These are phyloP conservation scores for Aspergillus viridinutans DNA, from an alignment of 2,329 filamentous ascomycete species.

Conservation along the genomic window DNA sequence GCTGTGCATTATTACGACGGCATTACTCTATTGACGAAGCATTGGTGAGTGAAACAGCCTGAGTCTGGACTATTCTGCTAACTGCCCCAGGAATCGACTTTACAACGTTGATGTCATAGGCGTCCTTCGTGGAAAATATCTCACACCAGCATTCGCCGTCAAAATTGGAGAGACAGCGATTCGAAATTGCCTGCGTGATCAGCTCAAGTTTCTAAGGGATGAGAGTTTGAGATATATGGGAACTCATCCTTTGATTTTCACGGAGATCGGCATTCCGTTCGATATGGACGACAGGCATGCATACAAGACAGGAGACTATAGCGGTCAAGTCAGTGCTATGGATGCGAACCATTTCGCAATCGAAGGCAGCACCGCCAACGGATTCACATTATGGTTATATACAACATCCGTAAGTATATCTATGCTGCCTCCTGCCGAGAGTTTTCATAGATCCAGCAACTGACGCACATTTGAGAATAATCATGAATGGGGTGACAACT, in stretches of 20 bases:
- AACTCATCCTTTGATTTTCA: conserved; percentile 81
- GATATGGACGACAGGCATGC: conserved; percentile 98
- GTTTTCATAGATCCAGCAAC: neutral
- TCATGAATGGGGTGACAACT: conserved; percentile 84
- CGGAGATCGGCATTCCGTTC: conserved; percentile 95
- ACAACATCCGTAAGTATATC: conserved; percentile 54
- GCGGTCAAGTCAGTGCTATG: conserved; percentile 84
- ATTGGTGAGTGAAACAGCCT: conserved; percentile 58
- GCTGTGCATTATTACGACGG: conserved; percentile 96
- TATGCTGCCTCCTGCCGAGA: neutral
- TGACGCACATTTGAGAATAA: conserved; percentile 58
- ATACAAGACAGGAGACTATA: conserved; percentile 93
- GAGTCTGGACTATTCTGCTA: conserved; percentile 6
- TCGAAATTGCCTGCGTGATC: conserved; percentile 85
- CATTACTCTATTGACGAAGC: conserved; percentile 94
- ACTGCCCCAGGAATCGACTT: conserved; percentile 63
- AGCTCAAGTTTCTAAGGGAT: conserved; percentile 74
- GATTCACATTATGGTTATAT: conserved; percentile 89
- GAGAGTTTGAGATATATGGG: conserved; percentile 89
- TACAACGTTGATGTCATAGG: conserved; percentile 98
- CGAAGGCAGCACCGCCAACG: conserved; percentile 77
- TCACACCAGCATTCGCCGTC: conserved; percentile 84
- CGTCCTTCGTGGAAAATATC: conserved; percentile 81
- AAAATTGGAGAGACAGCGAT: conserved; percentile 92
- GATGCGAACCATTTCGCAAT: conserved; percentile 94